These are phyloP conservation scores for Amanita molliuscula DNA, from an alignment of 768 basidiomycete species.

Conservation along the genomic window DNA sequence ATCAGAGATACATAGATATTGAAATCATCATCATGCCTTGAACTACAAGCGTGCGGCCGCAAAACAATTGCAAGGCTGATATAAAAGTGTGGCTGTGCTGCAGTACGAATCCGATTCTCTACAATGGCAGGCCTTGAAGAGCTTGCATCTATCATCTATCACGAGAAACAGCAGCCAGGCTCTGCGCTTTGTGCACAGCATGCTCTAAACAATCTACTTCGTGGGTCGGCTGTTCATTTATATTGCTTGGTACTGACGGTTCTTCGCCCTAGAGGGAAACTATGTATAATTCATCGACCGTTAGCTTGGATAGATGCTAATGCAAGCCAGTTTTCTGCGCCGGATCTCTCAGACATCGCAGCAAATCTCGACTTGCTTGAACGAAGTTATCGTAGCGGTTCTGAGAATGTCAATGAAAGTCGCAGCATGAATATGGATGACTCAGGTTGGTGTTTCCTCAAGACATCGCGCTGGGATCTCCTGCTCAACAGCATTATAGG, in stretches of 20 bases:
- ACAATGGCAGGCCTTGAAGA: conserved; percentile 50
- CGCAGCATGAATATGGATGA: conserved; percentile 90
- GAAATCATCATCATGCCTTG: no score
- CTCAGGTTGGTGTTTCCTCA: conserved; percentile 44
- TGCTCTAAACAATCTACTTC: conserved; percentile 67
- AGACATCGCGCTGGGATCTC: not conserved
- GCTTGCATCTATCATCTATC: conserved; percentile 54
- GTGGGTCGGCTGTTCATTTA: conserved; percentile 16
- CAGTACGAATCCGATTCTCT: not conserved
- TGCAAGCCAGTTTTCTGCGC: conserved; percentile 54
- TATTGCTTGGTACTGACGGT: conserved; percentile 4
- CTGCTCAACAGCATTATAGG: conserved; percentile 30
- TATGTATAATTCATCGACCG: conserved; percentile 23
- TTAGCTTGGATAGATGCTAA: conserved; percentile 6
- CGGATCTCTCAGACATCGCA: conserved; percentile 72
- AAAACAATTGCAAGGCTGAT: not conserved
- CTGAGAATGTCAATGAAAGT: conserved; percentile 22
- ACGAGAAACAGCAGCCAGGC: conserved; percentile 67
- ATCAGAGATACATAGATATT: no score
- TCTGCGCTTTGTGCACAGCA: conserved; percentile 87
- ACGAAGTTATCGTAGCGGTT: conserved; percentile 37
- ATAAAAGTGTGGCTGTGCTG: conserved; percentile 1
- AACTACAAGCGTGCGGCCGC: no score
- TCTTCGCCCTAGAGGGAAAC: conserved; percentile 26
- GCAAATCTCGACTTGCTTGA: conserved; percentile 59